These are phyloP conservation scores for Xylaria sp. DNA, from an alignment of 2,329 filamentous ascomycete genomes.

Conservation along the genomic window DNA sequence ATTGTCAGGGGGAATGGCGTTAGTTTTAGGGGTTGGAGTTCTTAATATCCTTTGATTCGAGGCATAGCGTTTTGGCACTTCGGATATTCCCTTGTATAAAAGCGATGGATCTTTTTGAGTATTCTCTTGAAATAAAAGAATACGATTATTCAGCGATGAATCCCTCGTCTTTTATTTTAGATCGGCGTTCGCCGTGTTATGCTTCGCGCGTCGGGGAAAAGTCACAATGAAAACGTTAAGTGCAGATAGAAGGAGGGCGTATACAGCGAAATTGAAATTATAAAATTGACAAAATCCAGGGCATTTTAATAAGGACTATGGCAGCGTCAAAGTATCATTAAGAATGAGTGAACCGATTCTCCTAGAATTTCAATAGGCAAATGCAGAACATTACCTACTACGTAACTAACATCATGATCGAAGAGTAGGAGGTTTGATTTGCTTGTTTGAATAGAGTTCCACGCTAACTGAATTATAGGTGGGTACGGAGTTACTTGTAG, in stretches of 20 bases:
- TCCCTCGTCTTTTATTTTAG: neutral
- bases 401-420: no score
- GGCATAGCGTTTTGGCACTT: conserved; percentile 29
- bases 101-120: conserved; percentile 19
- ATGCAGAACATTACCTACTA: neutral
- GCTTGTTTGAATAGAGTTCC: no score
- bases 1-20: conserved; percentile 31
- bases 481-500: no score
- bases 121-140: conserved; percentile 27
- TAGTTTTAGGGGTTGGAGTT: conserved; percentile 26
- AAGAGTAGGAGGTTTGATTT: no score
- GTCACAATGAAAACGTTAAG: neutral
- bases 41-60: conserved; percentile 39
- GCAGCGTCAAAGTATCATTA: neutral
- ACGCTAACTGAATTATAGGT: no score
- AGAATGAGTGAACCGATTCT: neutral
- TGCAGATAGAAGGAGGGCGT: neutral
- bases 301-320: neutral
- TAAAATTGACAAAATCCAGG: neutral
- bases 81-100: conserved; percentile 29
- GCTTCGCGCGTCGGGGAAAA: neutral
- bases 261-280: neutral
- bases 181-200: neutral
- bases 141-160: conserved; percentile 24
- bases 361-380: no score